Evolutionary conservation across 768 basidiomycete genomes (phyloP), one percentile per base, ranked within the genome.

Genomic region (Macrolepiota fuliginosa): DNA sequence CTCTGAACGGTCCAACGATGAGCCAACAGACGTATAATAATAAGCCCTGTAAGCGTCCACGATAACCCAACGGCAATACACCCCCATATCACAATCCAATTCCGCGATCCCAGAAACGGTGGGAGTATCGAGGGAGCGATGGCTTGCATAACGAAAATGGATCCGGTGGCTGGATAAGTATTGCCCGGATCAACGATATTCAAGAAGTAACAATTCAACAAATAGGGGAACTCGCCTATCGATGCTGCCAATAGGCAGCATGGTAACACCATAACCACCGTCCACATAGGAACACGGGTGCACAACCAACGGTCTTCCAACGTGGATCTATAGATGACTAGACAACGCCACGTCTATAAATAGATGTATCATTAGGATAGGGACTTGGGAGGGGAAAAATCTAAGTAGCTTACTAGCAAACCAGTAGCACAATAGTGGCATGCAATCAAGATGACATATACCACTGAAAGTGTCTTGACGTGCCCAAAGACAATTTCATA

Each of bases 71-170:
- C 27, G 12, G 58, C 11, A 11, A 53, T 42, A 13, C 2, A 6
- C 32, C 50, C 52, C 58, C 58, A 60, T 51, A 60, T 54, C 1
- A 53, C 32, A 24, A 54, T 6, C 58, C 51, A 60, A 35, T 42
- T 25, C 27, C 35, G n/a, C 1, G 40, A 22, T 22, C 40, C 40
- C 12, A 46, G 19, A 17, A 24, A 22, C 2, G 17, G 4, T 19
- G 58, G 37, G 40, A 60, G 52, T 32, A 15, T 53, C 2, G 27
- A 46, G 12, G 58, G 58, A 2, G 51, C 17, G 17, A 60, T 35
- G 40, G 19, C 40, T 36, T 60, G 51, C 9, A 45, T 40, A 10
- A 54, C 24, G 9, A 60, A 53, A 7, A 60, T 54, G n/a, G n/a
- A 15, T 13, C 58, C 40, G 1, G 58, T 35, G 3, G 40, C 58